Evolutionary conservation across 2,329 filamentous ascomycete genomes (phyloP), one percentile per base, ranked within the genome.

Genomic region (Ramularia endophylla): DNA sequence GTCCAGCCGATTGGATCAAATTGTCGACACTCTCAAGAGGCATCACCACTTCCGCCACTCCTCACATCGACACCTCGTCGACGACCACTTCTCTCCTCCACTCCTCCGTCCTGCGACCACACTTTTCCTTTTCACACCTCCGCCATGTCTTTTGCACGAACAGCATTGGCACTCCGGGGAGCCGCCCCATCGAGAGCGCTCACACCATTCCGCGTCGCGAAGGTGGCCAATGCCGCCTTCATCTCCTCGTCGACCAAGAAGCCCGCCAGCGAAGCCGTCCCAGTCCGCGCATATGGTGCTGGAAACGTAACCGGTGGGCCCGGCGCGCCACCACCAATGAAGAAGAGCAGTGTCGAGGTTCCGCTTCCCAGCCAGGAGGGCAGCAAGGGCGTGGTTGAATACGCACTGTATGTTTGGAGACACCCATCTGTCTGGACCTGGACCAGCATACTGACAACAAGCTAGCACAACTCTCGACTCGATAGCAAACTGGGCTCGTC

Each of bases 381-480:
- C 52, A 86, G 83, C 67, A 87, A 90, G 73, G 81, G 85, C 56
- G 78, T 79, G 45, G 72, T 90, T 58, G 85, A 94, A 80, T 90
- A 88, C 66, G 86, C 85, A 51, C 74, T 94, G 85, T 90, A 84
- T 55, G 84, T 78, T 17, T 20, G n/a, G 29, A n/a, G n/a, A n/a
- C n/a, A n/a, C n/a, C n/a, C n/a, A n/a, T n/a, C n/a, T n/a, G n/a
- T n/a, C n/a, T n/a, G n/a, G n/a, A n/a, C n/a, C n/a, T n/a, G n/a
- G n/a, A n/a, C n/a, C n/a, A n/a, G n/a, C n/a, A n/a, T n/a, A n/a
- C n/a, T n/a, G n/a, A n/a, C n/a, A n/a, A n/a, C n/a, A n/a, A n/a
- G n/a, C n/a, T n/a, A 88, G 83, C 50, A 87, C 85, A 40, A 83
- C 84, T 4, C 75, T 88, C 59, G 86, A 94, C 63, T 75, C 83